phyloP scores from a whole-genome alignment of 2,329 filamentous ascomycete species.

The Stagonosporopsis vannaccii region DNA sequence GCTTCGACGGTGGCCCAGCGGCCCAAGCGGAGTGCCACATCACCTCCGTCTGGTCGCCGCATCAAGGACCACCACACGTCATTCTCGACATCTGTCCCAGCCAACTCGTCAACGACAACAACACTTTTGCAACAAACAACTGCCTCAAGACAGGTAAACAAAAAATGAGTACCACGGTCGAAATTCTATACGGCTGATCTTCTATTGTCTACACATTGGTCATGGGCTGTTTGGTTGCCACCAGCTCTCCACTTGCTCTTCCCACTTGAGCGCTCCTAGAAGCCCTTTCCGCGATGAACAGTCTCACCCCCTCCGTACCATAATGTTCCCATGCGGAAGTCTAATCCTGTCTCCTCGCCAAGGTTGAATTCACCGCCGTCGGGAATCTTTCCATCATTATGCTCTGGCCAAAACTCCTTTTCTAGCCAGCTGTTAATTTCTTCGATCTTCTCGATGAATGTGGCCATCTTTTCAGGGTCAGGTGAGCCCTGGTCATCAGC shows the following conservation, averaged over 20 bases:
- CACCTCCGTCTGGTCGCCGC: slow-evolving; percentile 17
- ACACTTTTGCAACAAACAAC: not conserved
- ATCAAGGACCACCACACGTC: slow-evolving; percentile 6
- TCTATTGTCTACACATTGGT: not conserved
- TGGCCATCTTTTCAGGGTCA: slow-evolving; percentile 63
- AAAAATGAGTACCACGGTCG: not conserved
- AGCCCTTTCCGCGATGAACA: slow-evolving; percentile 62
- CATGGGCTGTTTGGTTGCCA: not conserved
- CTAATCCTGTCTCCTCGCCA: slow-evolving; percentile 83
- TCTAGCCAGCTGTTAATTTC: slow-evolving; percentile 79
- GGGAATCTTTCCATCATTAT: slow-evolving; percentile 50
- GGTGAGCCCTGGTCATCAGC: slow-evolving; percentile 50
- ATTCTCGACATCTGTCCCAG: not conserved
- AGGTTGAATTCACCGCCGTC: slow-evolving; percentile 79
- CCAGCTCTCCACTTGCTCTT: not conserved
- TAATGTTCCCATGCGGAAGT: slow-evolving; percentile 74
- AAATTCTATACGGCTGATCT: too few species aligned
- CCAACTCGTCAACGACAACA: not conserved
- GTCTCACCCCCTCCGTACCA: slow-evolving; percentile 81
- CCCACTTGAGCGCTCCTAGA: slow-evolving; percentile 33
- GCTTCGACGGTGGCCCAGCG: slow-evolving; percentile 13
- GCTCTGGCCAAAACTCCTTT: slow-evolving; percentile 71
- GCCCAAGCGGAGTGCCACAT: slow-evolving; percentile 16
- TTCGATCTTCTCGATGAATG: slow-evolving; percentile 75
- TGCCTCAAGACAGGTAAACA: not conserved